Evolutionary conservation across 1,284 basidiomycete species (phyloP).

Genomic region (Naganishia albida): DNA sequence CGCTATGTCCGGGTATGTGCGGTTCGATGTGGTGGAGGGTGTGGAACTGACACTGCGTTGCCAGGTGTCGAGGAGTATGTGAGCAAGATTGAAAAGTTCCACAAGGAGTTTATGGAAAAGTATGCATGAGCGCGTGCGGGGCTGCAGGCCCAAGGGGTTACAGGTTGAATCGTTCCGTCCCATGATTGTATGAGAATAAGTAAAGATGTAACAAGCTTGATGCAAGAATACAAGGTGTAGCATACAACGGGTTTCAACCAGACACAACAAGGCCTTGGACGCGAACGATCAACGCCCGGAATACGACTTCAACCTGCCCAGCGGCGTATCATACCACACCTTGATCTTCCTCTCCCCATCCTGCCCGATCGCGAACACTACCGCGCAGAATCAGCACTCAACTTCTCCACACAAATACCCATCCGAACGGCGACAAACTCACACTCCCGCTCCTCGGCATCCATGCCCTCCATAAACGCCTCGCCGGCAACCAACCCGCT

Average conservation of each 20-base stretch:
- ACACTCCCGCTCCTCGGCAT: conserved; percentile 83
- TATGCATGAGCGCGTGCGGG: conserved; percentile 54
- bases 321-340: conserved; percentile 70
- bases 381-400: not conserved
- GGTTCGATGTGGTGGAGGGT: conserved; percentile 36
- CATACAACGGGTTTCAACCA: conserved; percentile 4
- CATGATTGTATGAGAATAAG: not conserved
- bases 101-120: conserved; percentile 70
- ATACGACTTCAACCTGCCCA: conserved; percentile 23
- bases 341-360: conserved; percentile 74
- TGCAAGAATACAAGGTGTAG: not conserved
- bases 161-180: not conserved
- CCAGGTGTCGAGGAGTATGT: conserved; percentile 79
- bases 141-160: not conserved
- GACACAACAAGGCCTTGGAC: no score
- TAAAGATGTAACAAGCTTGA: not conserved
- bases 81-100: conserved; percentile 79
- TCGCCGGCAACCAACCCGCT: conserved; percentile 64
- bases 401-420: not conserved
- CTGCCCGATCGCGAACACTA: conserved; percentile 81
- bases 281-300: not conserved
- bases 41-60: conserved; percentile 34
- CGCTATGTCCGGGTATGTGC: conserved; percentile 67
- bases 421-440: conserved; percentile 50
- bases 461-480: conserved; percentile 80